These are phyloP conservation scores for Zelopaecilomyces penicillatus DNA, from an alignment of 2,329 filamentous ascomycete genomes.

Conservation along the genomic window DNA sequence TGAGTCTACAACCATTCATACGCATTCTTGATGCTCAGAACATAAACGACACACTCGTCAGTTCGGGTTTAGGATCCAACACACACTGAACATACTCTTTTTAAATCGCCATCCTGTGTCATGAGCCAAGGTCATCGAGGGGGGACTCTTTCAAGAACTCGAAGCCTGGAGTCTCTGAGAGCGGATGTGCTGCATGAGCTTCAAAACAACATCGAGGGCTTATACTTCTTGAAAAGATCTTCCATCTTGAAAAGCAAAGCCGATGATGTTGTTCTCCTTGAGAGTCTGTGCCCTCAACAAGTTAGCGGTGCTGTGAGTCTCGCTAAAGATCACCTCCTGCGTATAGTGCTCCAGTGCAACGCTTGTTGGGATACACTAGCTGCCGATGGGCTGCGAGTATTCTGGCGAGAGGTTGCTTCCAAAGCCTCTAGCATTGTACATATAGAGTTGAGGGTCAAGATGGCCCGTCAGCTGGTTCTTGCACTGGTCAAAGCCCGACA, in stretches of 20 bases:
- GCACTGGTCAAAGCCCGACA: conserved; percentile 10
- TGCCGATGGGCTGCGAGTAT: background rate
- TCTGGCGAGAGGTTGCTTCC: conserved; percentile 1
- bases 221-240: background rate
- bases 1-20: too few species aligned
- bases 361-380: background rate
- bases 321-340: background rate
- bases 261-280: background rate
- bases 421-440: background rate
- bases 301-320: background rate
- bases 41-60: too few species aligned
- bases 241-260: conserved; percentile 1
- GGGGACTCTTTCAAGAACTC: background rate
- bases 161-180: conserved; percentile 6
- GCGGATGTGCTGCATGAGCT: conserved; percentile 2
- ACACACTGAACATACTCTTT: too few species aligned
- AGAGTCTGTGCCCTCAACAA: conserved; percentile 2
- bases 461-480: conserved; percentile 3
- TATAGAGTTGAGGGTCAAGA: conserved; percentile 1
- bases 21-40: too few species aligned
- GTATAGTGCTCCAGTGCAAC: conserved; percentile 5
- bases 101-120: too few species aligned
- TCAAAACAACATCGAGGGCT: conserved; percentile 5
- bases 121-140: too few species aligned
- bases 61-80: too few species aligned